Conservation (phyloP, 495 filamentous ascomycete species). For the Tuber umbilicatum region DNA sequence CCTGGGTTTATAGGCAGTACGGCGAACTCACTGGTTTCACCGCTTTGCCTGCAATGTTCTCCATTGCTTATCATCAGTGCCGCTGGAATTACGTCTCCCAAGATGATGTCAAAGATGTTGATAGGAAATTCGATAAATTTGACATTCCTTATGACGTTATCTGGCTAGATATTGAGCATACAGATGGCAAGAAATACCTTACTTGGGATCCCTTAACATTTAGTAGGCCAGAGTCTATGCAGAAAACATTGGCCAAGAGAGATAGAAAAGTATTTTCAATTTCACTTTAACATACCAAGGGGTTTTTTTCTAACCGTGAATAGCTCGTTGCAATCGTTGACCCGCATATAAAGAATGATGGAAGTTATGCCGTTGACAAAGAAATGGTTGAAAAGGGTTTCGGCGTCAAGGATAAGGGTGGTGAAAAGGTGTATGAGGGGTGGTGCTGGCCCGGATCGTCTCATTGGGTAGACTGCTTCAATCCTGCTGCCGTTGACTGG, state of each 20-base stretch:
- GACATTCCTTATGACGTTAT: conserved; percentile 97
- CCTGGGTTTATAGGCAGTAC: conserved; percentile 72
- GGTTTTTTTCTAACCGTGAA: conserved; percentile 17
- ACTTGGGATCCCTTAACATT: conserved; percentile 89
- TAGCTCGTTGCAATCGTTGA: conserved; percentile 85
- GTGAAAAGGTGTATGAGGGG: conserved; percentile 72
- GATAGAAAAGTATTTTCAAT: conserved; percentile 57
- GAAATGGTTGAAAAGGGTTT: conserved; percentile 77
- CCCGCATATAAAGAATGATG: conserved; percentile 91
- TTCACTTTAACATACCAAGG: not conserved
- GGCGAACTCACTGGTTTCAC: conserved; percentile 91
- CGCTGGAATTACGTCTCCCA: conserved; percentile 98
- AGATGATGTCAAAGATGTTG: conserved; percentile 91
- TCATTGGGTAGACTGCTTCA: conserved; percentile 93
- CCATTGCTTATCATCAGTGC: conserved; percentile 92
- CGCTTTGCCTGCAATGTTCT: conserved; percentile 81
- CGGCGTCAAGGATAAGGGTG: conserved; percentile 81
- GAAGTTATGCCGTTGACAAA: conserved; percentile 64
- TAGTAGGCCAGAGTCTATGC: conserved; percentile 76
- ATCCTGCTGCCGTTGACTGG: conserved; percentile 77
- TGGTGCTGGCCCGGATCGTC: conserved; percentile 98
- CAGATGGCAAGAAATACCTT: conserved; percentile 93
- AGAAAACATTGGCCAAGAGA: conserved; percentile 70
- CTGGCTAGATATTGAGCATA: conserved; percentile 97
- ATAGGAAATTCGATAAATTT: conserved; percentile 89